Conservation (phyloP, 225 moss, liverwort and hornwort species). For the Climacium dendroides region DNA sequence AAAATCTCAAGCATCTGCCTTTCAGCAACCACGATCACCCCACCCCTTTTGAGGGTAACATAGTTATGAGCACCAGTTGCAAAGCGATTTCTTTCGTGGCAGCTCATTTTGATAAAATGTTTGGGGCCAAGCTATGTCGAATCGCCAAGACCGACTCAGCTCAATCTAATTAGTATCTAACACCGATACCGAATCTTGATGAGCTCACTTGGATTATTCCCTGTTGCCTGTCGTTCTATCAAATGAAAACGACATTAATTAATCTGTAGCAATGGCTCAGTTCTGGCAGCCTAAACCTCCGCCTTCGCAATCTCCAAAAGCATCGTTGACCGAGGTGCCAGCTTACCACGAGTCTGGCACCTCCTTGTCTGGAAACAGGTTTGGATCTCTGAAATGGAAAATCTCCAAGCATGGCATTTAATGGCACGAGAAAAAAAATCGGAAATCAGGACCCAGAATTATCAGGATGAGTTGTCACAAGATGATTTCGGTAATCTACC, state of each 20-base stretch:
- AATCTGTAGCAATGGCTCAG: not conserved
- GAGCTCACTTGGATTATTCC: not conserved
- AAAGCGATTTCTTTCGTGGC: not conserved
- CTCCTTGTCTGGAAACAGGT: not conserved
- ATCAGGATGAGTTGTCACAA: constrained; percentile 20
- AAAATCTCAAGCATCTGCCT: not conserved
- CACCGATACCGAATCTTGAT: not conserved
- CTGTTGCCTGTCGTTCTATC: not conserved
- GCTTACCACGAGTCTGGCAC: not conserved
- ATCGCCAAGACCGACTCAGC: not conserved
- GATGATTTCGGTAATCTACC: constrained; percentile 62
- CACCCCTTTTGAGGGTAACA: constrained; percentile 13
- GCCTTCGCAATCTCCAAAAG: not conserved
- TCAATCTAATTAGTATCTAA: not conserved
- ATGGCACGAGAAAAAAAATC: not conserved
- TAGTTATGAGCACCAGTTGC: not conserved
- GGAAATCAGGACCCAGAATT: constrained; percentile 2
- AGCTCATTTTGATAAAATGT: not conserved
- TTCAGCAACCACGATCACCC: not conserved
- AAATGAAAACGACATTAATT: not conserved
- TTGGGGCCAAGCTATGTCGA: not conserved
- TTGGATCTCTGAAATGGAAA: not conserved
- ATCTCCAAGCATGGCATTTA: not conserved
- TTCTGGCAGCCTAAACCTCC: not conserved
- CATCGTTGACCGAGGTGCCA: not conserved